phyloP scores from a whole-genome alignment of 2,329 filamentous ascomycete species.

The Pezicula radicicola region DNA sequence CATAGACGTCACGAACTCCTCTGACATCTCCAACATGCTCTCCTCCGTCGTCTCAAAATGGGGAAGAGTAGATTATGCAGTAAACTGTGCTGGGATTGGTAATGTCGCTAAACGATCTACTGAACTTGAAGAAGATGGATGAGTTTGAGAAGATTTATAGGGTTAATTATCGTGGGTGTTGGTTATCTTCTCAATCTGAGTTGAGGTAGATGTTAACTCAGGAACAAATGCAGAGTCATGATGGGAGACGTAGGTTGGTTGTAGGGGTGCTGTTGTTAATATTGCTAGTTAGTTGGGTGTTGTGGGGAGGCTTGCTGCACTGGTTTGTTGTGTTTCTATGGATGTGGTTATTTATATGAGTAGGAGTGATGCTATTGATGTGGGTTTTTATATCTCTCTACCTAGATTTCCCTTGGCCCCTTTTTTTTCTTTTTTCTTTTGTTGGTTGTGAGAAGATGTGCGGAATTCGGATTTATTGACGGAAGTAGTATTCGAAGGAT shows the following conservation, averaged over 20 bases:
- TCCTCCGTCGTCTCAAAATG: conserved; percentile 30
- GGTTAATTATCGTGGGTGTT: conserved; percentile 42
- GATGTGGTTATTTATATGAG: conserved; percentile 43
- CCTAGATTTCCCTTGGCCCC: too few relatives aligned
- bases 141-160: conserved; percentile 41
- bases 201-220: conserved; percentile 41
- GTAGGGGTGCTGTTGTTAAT: conserved; percentile 41
- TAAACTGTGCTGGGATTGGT: conserved; percentile 38
- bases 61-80: conserved; percentile 42
- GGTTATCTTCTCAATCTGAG: conserved; percentile 40
- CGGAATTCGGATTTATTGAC: not conserved
- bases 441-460: not conserved
- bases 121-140: conserved; percentile 26
- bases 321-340: conserved; percentile 43
- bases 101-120: conserved; percentile 16
- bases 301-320: conserved; percentile 34
- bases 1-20: conserved; percentile 33
- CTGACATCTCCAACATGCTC: conserved; percentile 32
- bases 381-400: conserved; percentile 17
- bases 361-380: conserved; percentile 43
- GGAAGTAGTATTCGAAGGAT: conserved; percentile 37
- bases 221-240: conserved; percentile 38
- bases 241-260: conserved; percentile 37
- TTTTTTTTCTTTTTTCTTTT: too few relatives aligned
- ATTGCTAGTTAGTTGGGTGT: conserved; percentile 40